Evolutionary conservation across 257 asterid genomes (phyloP), one percentile per base, ranked within the genome.

Genomic region (Parsonsia alboflavescens): DNA sequence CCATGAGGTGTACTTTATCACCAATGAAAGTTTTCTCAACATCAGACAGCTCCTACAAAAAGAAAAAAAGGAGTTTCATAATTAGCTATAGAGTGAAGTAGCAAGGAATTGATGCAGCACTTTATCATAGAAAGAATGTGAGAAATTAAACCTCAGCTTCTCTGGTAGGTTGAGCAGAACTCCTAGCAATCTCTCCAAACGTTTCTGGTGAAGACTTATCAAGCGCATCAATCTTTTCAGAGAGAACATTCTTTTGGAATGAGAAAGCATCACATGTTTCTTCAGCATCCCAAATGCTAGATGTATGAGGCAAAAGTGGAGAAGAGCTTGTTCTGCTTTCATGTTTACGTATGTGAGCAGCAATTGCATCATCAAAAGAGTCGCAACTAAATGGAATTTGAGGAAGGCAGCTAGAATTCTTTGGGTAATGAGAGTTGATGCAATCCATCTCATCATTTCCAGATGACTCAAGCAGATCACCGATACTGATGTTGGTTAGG

Each of bases 341-440:
- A 79, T 89, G 96, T 80, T 92, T 95, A 79, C 80, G 80, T 75
- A 92, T 86, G 78, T 95, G 99, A 76, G 97, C 96, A 69, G 97
- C 97, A 82, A 95, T 92, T 77, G 99, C 99, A 63, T 96, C 98
- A 75, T 95, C 99, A 79, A 95, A 95, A 62, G 99, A 95, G 84
- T 95, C 99, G n/a, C 96, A 92, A 82, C 86, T 86, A 74, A 90
- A 86, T 9, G 98, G 88, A 57, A 62, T 82, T 81, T 85, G 96
- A 74, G 85, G 92, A 82, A 80, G 72, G 75, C 75, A 79, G 62
- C 79, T 75, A 68, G 92, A 84, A 79, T 70, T 76, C 72, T 79
- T 76, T 54, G 81, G 81, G 50, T 63, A 63, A 7, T 84, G 78
- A 71, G 83, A 86, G 69, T 83, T 83, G 28, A 82, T 30, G 83